phyloP scores from a whole-genome alignment of 495 filamentous ascomycete species.

The Penicillium verhagenii region DNA sequence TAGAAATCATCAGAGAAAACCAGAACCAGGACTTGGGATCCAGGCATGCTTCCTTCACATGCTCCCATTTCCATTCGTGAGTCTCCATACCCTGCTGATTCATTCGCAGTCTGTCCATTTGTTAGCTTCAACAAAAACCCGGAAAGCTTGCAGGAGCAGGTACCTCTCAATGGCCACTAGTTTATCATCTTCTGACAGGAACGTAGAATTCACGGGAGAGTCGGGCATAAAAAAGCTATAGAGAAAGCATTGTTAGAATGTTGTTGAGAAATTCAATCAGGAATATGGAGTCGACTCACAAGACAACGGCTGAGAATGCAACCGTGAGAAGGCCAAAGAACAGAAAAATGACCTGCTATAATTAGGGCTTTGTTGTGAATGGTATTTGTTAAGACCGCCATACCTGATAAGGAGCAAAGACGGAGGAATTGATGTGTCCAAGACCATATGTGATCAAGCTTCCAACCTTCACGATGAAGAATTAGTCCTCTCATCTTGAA shows the following conservation, averaged over 20 bases:
- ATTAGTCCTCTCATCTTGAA: too few relatives aligned
- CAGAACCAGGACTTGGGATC: constrained; percentile 69
- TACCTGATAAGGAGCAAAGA: constrained; percentile 57
- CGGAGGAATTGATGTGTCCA: constrained; percentile 53
- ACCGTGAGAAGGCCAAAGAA: constrained; percentile 55
- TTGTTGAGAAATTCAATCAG: too few relatives aligned
- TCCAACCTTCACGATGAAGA: constrained; percentile 28
- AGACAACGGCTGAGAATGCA: constrained; percentile 44
- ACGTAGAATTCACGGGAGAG: constrained; percentile 58
- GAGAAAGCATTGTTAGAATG: constrained; percentile 2
- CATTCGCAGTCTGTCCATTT: constrained; percentile 49
- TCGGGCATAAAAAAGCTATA: constrained; percentile 55
- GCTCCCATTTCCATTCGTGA: constrained; percentile 60
- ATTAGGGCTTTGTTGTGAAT: not conserved
- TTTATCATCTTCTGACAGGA: constrained; percentile 57
- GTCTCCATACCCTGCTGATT: constrained; percentile 62
- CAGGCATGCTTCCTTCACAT: constrained; percentile 58
- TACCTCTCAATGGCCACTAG: constrained; percentile 58
- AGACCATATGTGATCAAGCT: constrained; percentile 58
- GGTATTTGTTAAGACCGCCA: not conserved
- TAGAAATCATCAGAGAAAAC: constrained; percentile 58
- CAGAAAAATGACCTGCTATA: constrained; percentile 50
- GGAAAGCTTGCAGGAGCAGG: not conserved
- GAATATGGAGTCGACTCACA: constrained; percentile 35
- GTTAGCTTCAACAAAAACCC: not conserved